These are phyloP conservation scores for Aspergillus costaricaensis DNA, from an alignment of 2,329 filamentous ascomycete species.

Conservation along the genomic window DNA sequence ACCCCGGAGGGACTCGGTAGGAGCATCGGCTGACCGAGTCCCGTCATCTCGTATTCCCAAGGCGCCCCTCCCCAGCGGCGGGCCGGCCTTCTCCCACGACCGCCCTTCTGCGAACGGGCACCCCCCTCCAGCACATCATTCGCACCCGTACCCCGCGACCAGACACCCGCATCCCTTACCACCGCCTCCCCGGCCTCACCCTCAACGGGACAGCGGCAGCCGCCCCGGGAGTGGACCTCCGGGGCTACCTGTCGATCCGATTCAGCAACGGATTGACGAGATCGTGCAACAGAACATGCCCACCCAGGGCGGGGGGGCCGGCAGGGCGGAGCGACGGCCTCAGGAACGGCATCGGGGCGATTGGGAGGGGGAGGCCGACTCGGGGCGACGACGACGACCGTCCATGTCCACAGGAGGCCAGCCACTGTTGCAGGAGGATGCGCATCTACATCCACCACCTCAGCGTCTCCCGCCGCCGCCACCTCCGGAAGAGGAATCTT, in stretches of 20 bases:
- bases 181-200: conserved; percentile 20
- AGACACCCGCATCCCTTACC: conserved; percentile 27
- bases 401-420: conserved; percentile 11
- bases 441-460: conserved; percentile 12
- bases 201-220: conserved; percentile 20
- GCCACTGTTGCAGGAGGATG: background rate
- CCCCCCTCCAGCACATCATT: conserved; percentile 9
- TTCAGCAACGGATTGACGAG: conserved; percentile 41
- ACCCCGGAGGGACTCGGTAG: conserved; percentile 32
- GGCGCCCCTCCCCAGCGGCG: conserved; percentile 9
- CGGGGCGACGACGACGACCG: conserved; percentile 16
- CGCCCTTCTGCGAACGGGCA: conserved; percentile 23
- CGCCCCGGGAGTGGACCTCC: conserved; percentile 7
- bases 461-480: conserved; percentile 14
- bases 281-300: conserved; percentile 34
- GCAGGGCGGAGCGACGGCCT: conserved; percentile 16
- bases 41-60: conserved; percentile 16
- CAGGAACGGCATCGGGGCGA: conserved; percentile 22
- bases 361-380: conserved; percentile 22
- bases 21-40: conserved; percentile 3
- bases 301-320: conserved; percentile 4
- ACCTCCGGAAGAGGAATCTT: conserved; percentile 1
- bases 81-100: conserved; percentile 15
- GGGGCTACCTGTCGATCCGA: conserved; percentile 27
- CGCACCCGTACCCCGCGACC: conserved; percentile 16